Base-by-base conservation (phyloP, 129 eudicot genomes). In the Solidago caesia region DNA sequence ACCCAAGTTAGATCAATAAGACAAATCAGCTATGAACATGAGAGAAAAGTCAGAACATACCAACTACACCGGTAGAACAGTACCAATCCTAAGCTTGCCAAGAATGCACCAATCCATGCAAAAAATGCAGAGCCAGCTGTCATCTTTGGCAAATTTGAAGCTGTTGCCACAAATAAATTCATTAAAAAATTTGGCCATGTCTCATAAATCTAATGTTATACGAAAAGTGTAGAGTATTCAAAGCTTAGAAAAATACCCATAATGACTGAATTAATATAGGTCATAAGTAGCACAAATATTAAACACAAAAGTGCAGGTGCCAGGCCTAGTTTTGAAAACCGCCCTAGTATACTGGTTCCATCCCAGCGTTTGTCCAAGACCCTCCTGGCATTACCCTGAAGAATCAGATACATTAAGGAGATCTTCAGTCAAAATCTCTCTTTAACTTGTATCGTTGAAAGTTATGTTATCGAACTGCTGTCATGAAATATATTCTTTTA, bases 361-460 rank as follows among this genome's bases (percentile, higher is more conserved):
- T 93, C 97, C 83, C 96, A 90, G 16, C 89, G 96, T 62, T 85
- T 90, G 63, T 90, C 97, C 65, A 90, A 80, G 79, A 93, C 80
- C 82, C 85, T 84, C 81, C 97, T 85, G 52, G 98, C 97, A 80
- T 93, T 93, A 15, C 97, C 98, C 99, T 91, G 85, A 77, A 86
- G 69, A 80, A 82, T 67, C 57, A 67, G 66, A 77, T 21, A 14
- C 5, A 14, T 56, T 11, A 62, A 53, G 33, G 57, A 57, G 58
- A 64, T 64, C 72, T 48, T n/a, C 21, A 27, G 68, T 72, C 68
- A 64, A 4, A 42, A 44, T 57, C 12, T 73, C 42, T n/a, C 39
- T 53, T 42, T 21, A 66, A 44, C 46, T 45, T 25, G 58, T 25
- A 29, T 52, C 39, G 7, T 7, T 27, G 53, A 67, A 67, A 46